These are phyloP conservation scores for Pythium pectinolyticum DNA, from an alignment of 352 stramenopile species.

Conservation along the genomic window DNA sequence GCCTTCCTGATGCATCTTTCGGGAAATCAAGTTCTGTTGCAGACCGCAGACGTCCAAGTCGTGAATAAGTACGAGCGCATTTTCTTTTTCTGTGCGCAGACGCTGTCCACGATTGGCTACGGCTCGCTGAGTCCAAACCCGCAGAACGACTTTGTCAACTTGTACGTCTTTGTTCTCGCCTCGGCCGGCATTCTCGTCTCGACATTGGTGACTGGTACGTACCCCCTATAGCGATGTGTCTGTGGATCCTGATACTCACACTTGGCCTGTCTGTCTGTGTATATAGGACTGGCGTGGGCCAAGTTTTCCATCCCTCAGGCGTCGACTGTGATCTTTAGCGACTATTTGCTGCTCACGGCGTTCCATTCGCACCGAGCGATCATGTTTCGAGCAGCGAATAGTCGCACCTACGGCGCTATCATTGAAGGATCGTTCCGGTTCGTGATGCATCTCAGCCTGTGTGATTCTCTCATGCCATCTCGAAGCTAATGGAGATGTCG, in stretches of 20 bases:
- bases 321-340: slow-evolving; percentile 50
- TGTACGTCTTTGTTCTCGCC: slow-evolving; percentile 57
- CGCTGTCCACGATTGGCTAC: slow-evolving; percentile 62
- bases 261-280: not conserved
- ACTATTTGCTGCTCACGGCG: slow-evolving; percentile 46
- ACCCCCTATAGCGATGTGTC: not conserved
- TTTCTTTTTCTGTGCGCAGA: slow-evolving; percentile 67
- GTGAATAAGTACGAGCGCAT: slow-evolving; percentile 33
- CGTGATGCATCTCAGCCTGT: not conserved
- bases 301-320: slow-evolving; percentile 64
- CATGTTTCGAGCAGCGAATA: slow-evolving; percentile 64
- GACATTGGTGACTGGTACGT: slow-evolving; percentile 49
- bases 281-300: slow-evolving; percentile 52
- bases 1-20: slow-evolving; percentile 44
- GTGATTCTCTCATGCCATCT: not conserved
- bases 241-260: not conserved
- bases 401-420: slow-evolving; percentile 47
- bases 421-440: slow-evolving; percentile 64
- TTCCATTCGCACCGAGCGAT: slow-evolving; percentile 53
- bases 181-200: slow-evolving; percentile 43
- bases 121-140: slow-evolving; percentile 44
- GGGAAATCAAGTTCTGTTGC: slow-evolving; percentile 31
- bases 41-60: slow-evolving; percentile 22
- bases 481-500: not conserved
- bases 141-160: slow-evolving; percentile 52